Evolutionary conservation across 352 stramenopile species (phyloP).

Genomic region (Phytophthora hibernalis): DNA sequence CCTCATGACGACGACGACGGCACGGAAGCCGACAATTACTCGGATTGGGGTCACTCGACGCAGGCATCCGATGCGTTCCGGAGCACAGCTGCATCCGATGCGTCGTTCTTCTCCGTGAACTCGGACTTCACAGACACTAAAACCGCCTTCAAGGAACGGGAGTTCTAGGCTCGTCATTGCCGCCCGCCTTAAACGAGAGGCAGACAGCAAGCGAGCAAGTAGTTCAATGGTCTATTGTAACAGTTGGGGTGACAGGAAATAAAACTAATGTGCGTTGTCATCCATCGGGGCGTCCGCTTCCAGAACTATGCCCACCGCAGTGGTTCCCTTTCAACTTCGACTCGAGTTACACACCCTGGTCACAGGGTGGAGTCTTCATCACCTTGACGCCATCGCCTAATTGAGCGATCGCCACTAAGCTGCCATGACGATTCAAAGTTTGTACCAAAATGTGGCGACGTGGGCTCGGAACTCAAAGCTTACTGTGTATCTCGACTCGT

Average conservation of each 20-base stretch:
- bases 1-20: conserved; percentile 37
- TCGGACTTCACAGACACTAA: conserved; percentile 39
- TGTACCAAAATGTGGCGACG: neutral
- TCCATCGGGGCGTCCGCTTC: conserved; percentile 14
- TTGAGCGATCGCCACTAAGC: neutral
- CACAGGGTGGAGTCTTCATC: neutral
- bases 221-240: conserved; percentile 41
- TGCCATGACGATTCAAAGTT: neutral
- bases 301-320: neutral
- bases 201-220: conserved; percentile 20
- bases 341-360: conserved; percentile 4
- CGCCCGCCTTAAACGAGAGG: conserved; percentile 8
- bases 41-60: conserved; percentile 38
- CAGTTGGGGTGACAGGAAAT: conserved; percentile 38
- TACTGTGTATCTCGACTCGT: neutral
- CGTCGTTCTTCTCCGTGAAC: conserved; percentile 49
- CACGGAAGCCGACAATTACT: conserved; percentile 32
- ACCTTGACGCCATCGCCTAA: conserved; percentile 12
- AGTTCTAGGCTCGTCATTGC: conserved; percentile 41
- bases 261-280: conserved; percentile 38
- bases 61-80: conserved; percentile 33
- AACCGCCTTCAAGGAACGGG: conserved; percentile 37
- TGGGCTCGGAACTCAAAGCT: neutral
- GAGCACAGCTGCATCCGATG: conserved; percentile 37
- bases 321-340: conserved; percentile 1